Base-by-base conservation (phyloP, 257 asterid genomes). In the Mitragyna speciosa region DNA sequence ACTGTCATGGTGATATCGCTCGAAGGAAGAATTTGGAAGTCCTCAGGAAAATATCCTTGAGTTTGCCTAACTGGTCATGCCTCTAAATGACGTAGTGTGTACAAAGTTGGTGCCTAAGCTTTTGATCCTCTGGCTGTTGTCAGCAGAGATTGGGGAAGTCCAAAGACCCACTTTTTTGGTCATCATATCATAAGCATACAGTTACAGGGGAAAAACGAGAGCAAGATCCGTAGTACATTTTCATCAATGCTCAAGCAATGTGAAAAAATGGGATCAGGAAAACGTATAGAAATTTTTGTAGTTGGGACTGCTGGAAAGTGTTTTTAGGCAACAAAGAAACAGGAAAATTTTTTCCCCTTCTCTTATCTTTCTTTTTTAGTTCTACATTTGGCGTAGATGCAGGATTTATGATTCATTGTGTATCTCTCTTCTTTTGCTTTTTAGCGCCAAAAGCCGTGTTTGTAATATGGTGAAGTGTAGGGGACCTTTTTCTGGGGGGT, bases 1-100 rank as follows among this genome's bases (percentile, higher is more conserved):
- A 95, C 97, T n/a, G 98, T 95, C 67, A 95, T 95, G 98, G 97
- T 95, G 84, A 90, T 95, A 81, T 95, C 98, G 31, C 98, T 93
- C 20, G 97, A 95, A 87, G 98, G 97, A 81, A 88, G 97, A 84
- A 95, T 95, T 70, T 93, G 98, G 98, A 95, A 95, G 87, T 91
- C 98, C 8, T 95, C 97, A 3, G 98, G 98, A 71, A 93, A 95
- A 87, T 95, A 92, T 89, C 92, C 91, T 56, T 93, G 89, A 89
- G 75, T 71, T 47, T 26, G 33, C 43, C 12, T 63, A 54, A 54
- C 77, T 30, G 74, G 58, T 58, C 30, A 72, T 24, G 41, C 26
- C 43, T 36, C 70, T 28, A 17, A 2, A 56, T 59, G 31, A 22
- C 22, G 77, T 77, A 24, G 36, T 47, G 52, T 81, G 77, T 78